Percentiles rank a stretch among this genome's conserved stretches.
Conservation (phyloP, 257 asterid species). For the Parsonsia alboflavescens region DNA sequence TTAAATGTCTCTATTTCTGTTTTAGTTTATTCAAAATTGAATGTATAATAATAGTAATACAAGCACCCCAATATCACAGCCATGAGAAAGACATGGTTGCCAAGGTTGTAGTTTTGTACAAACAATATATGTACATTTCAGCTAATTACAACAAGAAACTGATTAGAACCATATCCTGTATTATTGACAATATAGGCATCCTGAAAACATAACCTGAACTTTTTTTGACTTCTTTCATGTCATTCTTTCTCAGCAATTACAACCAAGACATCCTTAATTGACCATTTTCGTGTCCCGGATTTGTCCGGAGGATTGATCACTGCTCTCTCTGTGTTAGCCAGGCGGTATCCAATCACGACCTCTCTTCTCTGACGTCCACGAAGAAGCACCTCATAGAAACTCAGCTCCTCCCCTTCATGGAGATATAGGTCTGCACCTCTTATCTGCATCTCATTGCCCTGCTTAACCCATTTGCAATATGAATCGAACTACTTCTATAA, state of each 20-base stretch:
- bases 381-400: conserved; percentile 73
- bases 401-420: conserved; percentile 60
- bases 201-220: background rate
- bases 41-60: too few relatives aligned
- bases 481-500: background rate
- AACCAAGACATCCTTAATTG: conserved; percentile 61
- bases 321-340: conserved; percentile 56
- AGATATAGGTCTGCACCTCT: conserved; percentile 67
- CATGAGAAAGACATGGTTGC: too few relatives aligned
- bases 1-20: too few relatives aligned
- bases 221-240: too few relatives aligned
- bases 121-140: background rate
- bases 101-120: background rate
- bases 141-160: background rate
- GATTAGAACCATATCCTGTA: background rate
- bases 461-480: background rate
- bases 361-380: conserved; percentile 85
- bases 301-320: conserved; percentile 65
- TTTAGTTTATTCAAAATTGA: too few relatives aligned
- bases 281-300: conserved; percentile 58
- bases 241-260: conserved; percentile 79
- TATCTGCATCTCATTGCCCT: conserved; percentile 94
- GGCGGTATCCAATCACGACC: conserved; percentile 72
- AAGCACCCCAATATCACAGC: too few relatives aligned
- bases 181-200: background rate